These are phyloP conservation scores for Collybiopsis luxurians DNA, from an alignment of 768 basidiomycete species.

Conservation along the genomic window DNA sequence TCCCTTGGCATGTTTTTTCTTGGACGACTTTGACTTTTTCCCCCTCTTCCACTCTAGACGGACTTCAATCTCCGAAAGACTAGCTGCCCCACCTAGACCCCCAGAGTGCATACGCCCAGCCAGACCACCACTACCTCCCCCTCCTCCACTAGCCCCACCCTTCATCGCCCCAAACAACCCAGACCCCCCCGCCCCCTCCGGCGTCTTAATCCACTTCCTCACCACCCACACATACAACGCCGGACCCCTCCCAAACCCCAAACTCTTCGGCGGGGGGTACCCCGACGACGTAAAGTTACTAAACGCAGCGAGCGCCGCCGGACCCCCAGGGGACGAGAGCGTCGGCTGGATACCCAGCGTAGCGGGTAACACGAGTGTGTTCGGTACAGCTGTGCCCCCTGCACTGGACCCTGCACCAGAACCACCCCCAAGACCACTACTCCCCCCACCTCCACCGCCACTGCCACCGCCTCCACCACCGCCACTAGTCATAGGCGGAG, in stretches of 20 bases:
- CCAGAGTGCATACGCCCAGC: conserved; percentile 10
- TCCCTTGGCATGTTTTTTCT: conserved; percentile 14
- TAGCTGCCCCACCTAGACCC: conserved; percentile 12
- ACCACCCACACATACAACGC: conserved; percentile 76
- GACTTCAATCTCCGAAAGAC: conserved; percentile 57
- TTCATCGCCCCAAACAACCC: conserved; percentile 36
- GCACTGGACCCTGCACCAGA: too few species aligned
- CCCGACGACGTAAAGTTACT: conserved; percentile 7
- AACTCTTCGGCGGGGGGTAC: conserved; percentile 9
- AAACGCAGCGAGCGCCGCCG: conserved; percentile 4
- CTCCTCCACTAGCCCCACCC: not conserved
- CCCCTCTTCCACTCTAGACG: conserved; percentile 78
- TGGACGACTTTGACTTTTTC: conserved; percentile 22
- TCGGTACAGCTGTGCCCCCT: not conserved
- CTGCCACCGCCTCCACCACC: too few species aligned
- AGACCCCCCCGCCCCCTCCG: conserved; percentile 28
- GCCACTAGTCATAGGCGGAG: not conserved
- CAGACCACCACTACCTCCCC: conserved; percentile 14
- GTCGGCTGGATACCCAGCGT: conserved; percentile 71
- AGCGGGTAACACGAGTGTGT: conserved; percentile 22
- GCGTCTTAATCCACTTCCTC: conserved; percentile 66
- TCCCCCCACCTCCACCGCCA: too few species aligned
- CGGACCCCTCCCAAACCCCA: conserved; percentile 25
- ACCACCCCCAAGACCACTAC: too few species aligned
- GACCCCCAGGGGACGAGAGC: conserved; percentile 43